A percentile compares a stretch with the other conserved stretches of the same genome.
These are phyloP conservation scores for Aspergillus sp. DNA, from an alignment of 2,329 filamentous ascomycete species.

Conservation along the genomic window DNA sequence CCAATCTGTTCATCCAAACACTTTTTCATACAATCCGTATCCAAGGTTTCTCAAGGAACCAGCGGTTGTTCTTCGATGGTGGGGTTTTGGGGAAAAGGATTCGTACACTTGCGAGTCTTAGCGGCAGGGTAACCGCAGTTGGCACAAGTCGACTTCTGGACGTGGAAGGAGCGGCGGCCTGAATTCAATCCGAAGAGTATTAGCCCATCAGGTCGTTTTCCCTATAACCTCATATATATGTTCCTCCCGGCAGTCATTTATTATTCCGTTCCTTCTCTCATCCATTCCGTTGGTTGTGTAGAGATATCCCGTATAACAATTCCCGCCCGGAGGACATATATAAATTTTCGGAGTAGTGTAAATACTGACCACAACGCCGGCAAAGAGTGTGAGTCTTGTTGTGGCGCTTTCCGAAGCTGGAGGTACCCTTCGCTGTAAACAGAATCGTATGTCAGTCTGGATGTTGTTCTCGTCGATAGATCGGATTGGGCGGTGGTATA, in stretches of 20 bases:
- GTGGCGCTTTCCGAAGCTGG: slow-evolving; percentile 78
- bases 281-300: no score
- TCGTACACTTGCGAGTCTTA: slow-evolving; percentile 97
- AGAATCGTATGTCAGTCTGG: slow-evolving; percentile 46
- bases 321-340: slow-evolving; percentile 13
- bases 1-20: slow-evolving; percentile 17
- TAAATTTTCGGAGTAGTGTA: slow-evolving; percentile 19
- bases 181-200: slow-evolving; percentile 31
- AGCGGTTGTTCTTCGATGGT: neutral
- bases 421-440: slow-evolving; percentile 67
- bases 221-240: neutral
- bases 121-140: slow-evolving; percentile 96
- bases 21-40: neutral
- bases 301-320: slow-evolving; percentile 16
- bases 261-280: slow-evolving; percentile 11
- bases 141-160: slow-evolving; percentile 98
- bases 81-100: slow-evolving; percentile 19
- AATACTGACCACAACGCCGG: slow-evolving; percentile 90
- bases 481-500: slow-evolving; percentile 23
- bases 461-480: slow-evolving; percentile 25
- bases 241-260: slow-evolving; percentile 6
- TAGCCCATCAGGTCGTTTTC: slow-evolving; percentile 25
- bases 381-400: slow-evolving; percentile 98
- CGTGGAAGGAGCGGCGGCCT: slow-evolving; percentile 97
- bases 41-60: neutral